phyloP scores from a whole-genome alignment of 108 stramenopile species.

The Craspedostauros australis region DNA sequence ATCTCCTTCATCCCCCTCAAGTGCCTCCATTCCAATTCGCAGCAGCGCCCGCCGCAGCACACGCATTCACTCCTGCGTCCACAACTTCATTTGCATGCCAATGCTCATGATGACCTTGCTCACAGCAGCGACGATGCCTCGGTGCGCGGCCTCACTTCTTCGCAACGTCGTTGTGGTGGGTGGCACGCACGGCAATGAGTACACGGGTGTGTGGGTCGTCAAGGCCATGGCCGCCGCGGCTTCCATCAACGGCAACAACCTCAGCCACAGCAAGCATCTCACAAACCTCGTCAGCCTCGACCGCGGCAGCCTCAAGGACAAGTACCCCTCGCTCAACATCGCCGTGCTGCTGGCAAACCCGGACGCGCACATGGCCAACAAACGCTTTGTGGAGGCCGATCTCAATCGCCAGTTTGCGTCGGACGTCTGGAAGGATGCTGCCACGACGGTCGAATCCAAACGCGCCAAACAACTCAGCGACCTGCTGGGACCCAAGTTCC shows the following conservation, averaged over 20 bases:
- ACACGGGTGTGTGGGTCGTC: slow-evolving; percentile 75
- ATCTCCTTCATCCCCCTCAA: too few relatives aligned
- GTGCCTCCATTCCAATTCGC: too few relatives aligned
- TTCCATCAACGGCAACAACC: background rate
- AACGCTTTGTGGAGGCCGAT: slow-evolving; percentile 54
- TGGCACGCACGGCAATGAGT: slow-evolving; percentile 90
- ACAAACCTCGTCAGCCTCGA: too few relatives aligned
- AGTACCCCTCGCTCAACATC: slow-evolving; percentile 27
- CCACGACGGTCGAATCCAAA: slow-evolving; percentile 30
- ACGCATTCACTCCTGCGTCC: too few relatives aligned
- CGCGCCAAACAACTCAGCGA: slow-evolving; percentile 47
- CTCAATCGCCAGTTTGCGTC: slow-evolving; percentile 54
- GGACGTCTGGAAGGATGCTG: too few relatives aligned
- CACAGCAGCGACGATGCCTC: background rate
- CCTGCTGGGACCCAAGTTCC: slow-evolving; percentile 49
- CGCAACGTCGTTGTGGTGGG: slow-evolving; percentile 58
- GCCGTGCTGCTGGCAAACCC: slow-evolving; percentile 51
- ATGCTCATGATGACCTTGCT: too few relatives aligned
- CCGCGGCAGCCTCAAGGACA: slow-evolving; percentile 1
- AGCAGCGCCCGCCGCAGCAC: too few relatives aligned
- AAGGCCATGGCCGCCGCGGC: slow-evolving; percentile 36
- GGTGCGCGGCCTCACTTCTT: background rate
- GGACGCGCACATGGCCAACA: slow-evolving; percentile 49
- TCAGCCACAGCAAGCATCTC: too few relatives aligned
- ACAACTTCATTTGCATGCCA: too few relatives aligned